phyloP scores from a whole-genome alignment of 805 yeast species.

The Saccharomyces jurei region DNA sequence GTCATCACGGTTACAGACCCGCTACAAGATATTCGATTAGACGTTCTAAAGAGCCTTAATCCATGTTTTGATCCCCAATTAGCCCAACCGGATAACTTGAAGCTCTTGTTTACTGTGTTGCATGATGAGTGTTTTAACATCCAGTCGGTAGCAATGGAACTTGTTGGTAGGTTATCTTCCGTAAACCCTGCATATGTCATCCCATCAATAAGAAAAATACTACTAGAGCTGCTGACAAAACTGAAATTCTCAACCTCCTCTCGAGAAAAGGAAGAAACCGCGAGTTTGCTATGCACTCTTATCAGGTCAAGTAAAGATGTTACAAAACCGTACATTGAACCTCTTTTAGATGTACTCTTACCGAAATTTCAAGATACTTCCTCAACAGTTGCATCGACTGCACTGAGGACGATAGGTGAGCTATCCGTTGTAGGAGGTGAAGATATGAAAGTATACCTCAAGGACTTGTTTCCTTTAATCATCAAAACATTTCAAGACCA shows the following conservation, averaged over 20 bases:
- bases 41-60: slow-evolving; percentile 64
- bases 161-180: slow-evolving; percentile 73
- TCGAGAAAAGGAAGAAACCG: slow-evolving; percentile 75
- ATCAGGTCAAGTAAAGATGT: slow-evolving; percentile 70
- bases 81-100: slow-evolving; percentile 84
- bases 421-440: slow-evolving; percentile 81
- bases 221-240: slow-evolving; percentile 75
- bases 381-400: slow-evolving; percentile 74
- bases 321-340: slow-evolving; percentile 80
- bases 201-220: slow-evolving; percentile 76
- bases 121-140: slow-evolving; percentile 82
- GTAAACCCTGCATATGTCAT: slow-evolving; percentile 92
- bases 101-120: slow-evolving; percentile 71
- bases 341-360: slow-evolving; percentile 73
- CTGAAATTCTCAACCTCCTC: slow-evolving; percentile 70
- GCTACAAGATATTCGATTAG: slow-evolving; percentile 68
- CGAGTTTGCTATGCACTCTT: slow-evolving; percentile 59
- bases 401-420: slow-evolving; percentile 80
- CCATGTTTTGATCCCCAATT: slow-evolving; percentile 77
- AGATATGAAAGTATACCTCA: slow-evolving; percentile 61
- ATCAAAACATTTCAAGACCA: slow-evolving; percentile 85
- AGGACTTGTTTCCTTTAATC: slow-evolving; percentile 73
- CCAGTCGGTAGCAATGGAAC: slow-evolving; percentile 62
- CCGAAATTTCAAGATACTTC: slow-evolving; percentile 64
- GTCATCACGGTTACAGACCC: slow-evolving; percentile 85